phyloP scores from a whole-genome alignment of 768 basidiomycete genomes.

The Guyanaporus albipodus region DNA sequence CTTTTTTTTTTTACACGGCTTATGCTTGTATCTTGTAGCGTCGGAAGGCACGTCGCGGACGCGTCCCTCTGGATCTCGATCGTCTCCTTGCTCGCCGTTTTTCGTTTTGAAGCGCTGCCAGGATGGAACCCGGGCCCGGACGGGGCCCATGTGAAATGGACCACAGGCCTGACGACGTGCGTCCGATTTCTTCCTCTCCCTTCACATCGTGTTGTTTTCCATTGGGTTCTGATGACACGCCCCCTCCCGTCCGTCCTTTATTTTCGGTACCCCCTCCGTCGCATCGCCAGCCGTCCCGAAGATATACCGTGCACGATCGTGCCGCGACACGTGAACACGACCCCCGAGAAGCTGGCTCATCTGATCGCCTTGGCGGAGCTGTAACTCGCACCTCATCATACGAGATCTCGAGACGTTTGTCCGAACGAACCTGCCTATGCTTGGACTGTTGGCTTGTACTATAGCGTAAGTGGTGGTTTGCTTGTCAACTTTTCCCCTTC shows the following conservation, averaged over 20 bases:
- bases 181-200: slow-evolving; percentile 3
- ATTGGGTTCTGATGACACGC: not conserved
- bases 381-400: too few relatives aligned
- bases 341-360: slow-evolving; percentile 10
- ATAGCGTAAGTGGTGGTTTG: not conserved
- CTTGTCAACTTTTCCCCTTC: not conserved
- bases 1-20: too few relatives aligned
- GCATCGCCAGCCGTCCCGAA: slow-evolving; percentile 14
- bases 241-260: not conserved
- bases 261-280: too few relatives aligned
- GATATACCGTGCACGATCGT: slow-evolving; percentile 8
- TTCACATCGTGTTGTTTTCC: not conserved
- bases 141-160: slow-evolving; percentile 19
- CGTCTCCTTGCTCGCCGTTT: slow-evolving; percentile 18
- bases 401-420: too few relatives aligned
- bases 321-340: slow-evolving; percentile 5
- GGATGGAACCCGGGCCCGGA: slow-evolving; percentile 20
- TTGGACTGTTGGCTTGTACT: not conserved
- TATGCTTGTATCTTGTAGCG: slow-evolving; percentile 22
- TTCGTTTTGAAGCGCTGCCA: slow-evolving; percentile 11
- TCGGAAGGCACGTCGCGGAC: slow-evolving; percentile 42
- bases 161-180: slow-evolving; percentile 19
- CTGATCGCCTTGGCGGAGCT: slow-evolving; percentile 6
- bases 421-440: too few relatives aligned
- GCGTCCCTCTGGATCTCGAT: slow-evolving; percentile 32